Base-by-base conservation (phyloP, 176 grass and related monocot genomes). In the Tillandsia fasciculata region DNA sequence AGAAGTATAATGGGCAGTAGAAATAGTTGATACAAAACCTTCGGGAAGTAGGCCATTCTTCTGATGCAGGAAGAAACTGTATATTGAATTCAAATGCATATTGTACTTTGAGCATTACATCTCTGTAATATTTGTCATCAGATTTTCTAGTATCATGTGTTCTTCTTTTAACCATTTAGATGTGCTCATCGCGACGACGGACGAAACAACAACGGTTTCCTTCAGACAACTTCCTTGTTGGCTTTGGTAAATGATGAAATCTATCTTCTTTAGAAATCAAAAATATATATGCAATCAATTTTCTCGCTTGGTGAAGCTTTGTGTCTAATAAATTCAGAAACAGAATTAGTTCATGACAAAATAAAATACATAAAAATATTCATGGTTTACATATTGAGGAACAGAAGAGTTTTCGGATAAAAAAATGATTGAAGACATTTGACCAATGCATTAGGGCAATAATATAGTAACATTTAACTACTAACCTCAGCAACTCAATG, bases 1-100 rank as follows among this genome's bases (percentile, higher is more conserved):
- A 83, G 84, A 67, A 20, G 71, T 49, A 78, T 85, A 10, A 77
- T 83, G 64, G 82, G 79, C 53, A 7, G 33, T 42, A 33, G 73
- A 26, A 83, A 42, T 64, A 72, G 58, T 3, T 78, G 66, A 80
- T 51, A 71, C 49, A 48, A n/a, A 61, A 15, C 22, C 53, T 61
- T 15, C 15, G 13, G 15, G 18, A 59, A n/a, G 7, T 22, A 10
- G 20, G 7, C 56, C 56, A 59, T 59, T 18, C 56, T 61, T 61
- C 11, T 7, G 18, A 61, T 61, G 56, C 0, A 61, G 22, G 53
- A 56, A 56, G 56, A 61, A 61, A 61, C 2, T 61, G 56, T 61
- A 61, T 9, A 61, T 15, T 18, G 22, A 61, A 7, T 20, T 61
- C 15, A 15, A 15, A 23, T 22, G 56, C 56, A 23, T 20, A 22